Base-by-base conservation (phyloP, 805 yeast species). In the Candida gorgasii region DNA sequence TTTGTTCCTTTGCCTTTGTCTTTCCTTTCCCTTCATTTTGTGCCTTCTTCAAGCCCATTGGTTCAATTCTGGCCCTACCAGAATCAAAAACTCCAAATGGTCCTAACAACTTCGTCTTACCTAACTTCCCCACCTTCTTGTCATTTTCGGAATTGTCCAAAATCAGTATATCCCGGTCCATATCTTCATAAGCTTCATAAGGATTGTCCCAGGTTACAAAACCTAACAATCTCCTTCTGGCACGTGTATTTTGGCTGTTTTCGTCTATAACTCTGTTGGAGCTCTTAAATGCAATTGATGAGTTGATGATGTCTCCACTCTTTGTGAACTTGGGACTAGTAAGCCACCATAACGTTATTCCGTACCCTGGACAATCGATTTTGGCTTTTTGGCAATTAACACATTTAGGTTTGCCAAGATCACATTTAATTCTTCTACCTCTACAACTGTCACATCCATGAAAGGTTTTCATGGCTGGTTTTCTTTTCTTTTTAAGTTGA, bases 371-470 rank as follows among this genome's bases (percentile, higher is more conserved):
- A 55, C 97, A 89, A 3, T 69, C 66, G 19, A 86, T 58, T 0
- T 84, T 81, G 0, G 87, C 75, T 53, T 80, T 82, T 30, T 69
- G 68, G 60, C 97, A 89, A 44, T 86, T 73, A n/a, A 62, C 57
- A 62, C 97, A 89, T 11, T 65, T 58, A 0, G 97, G 97, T 49
- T 73, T 75, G 12, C 72, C 67, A 43, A 85, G 67, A 58, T 88
- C 96, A 61, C 97, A 89, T 44, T 86, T 81, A 36, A 89, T 82
- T 60, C 88, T 86, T 34, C 96, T 63, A 12, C 82, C 68, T 33
- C 96, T 73, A 55, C 97, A 89, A 0, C 96, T 86, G 70, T 87
- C 87, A 58, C 97, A 89, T 1, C 96, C 97, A 0, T 86, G 81
- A 56, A 87, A 89, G 0, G 93, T 82, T 57, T 89, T 89, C 34